Evolutionary conservation across 2,329 filamentous ascomycete species (phyloP).

Genomic region (Tolypocladium album): DNA sequence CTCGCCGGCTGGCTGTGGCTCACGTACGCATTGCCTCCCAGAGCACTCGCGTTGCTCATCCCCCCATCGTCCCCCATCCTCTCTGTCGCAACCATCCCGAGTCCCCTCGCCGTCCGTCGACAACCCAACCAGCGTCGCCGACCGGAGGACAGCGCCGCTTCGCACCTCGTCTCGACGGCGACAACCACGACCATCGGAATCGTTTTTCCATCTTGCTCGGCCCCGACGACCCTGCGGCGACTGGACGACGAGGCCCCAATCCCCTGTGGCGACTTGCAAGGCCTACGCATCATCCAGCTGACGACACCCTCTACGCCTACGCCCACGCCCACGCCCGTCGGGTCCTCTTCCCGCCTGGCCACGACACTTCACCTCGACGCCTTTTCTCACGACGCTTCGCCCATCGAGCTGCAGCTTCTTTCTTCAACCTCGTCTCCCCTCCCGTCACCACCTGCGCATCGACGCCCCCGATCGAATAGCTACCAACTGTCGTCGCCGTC

Average conservation of each 20-base stretch:
- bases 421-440: neutral
- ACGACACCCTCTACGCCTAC: slow-evolving; percentile 5
- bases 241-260: neutral
- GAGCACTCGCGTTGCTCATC: neutral
- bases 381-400: neutral
- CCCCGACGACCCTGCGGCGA: neutral
- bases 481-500: neutral
- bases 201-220: neutral
- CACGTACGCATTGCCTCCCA: neutral
- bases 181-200: neutral
- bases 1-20: neutral
- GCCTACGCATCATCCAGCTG: slow-evolving; percentile 5
- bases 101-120: neutral
- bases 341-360: neutral
- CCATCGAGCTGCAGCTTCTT: neutral
- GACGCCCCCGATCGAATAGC: neutral
- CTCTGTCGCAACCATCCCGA: slow-evolving; percentile 1
- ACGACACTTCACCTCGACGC: neutral
- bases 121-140: neutral
- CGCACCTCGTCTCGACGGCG: neutral
- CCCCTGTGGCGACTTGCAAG: slow-evolving; percentile 3
- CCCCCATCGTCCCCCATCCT: neutral
- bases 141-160: neutral
- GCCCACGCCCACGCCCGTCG: neutral
- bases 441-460: neutral